Base-by-base conservation (phyloP, 2,329 filamentous ascomycete genomes). In the Aspergillus japonicus region DNA sequence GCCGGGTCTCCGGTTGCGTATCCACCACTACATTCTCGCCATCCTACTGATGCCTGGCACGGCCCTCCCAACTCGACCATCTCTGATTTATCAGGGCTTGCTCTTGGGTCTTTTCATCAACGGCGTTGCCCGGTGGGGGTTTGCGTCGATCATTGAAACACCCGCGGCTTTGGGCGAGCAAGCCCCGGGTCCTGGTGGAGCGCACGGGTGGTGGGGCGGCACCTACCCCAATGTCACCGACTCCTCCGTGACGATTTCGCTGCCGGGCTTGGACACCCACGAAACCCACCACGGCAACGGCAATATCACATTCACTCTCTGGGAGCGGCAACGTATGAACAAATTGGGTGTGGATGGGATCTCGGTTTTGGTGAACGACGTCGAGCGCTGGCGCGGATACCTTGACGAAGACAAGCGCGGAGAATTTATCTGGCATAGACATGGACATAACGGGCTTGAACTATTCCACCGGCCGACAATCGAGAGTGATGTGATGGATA, bases 21-120 rank as follows among this genome's bases (percentile, higher is more conserved):
- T 99, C 58, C 95, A 99, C 72, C 95, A 99, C 75, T 99, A 98
- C 73, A 91, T 98, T 64, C 82, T 98, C 4, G 92, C 89, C 1
- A 84, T 99, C 14, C 81, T 98, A 0, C 83, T 99, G 0, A 84
- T 98, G 5, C 92, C 93, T 0, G 95, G 93, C 0, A 98, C 95
- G 0, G 88, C 87, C 56, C 87, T 98, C 75, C 93, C 96, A 66
- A 98, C 91, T 5, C 86, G 95, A 0, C 90, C 91, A 0, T 89
- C 88, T 0, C 81, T 98, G 8, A 75, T 96, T 2, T 98, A 95
- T 70, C 94, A 98, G 74, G 95, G 95, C 11, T 80, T 99, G 1
- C 81, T 99, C 0, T 80, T 98, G 7, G 95, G 95, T 0, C 83
- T 98, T 0, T 98, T 97, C 75, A 88, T 97, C 77, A 97, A 97